Evolutionary conservation across 179 eudicot species (phyloP), one percentile per base, ranked within the genome.

Genomic region (Patellifolia procumbens): DNA sequence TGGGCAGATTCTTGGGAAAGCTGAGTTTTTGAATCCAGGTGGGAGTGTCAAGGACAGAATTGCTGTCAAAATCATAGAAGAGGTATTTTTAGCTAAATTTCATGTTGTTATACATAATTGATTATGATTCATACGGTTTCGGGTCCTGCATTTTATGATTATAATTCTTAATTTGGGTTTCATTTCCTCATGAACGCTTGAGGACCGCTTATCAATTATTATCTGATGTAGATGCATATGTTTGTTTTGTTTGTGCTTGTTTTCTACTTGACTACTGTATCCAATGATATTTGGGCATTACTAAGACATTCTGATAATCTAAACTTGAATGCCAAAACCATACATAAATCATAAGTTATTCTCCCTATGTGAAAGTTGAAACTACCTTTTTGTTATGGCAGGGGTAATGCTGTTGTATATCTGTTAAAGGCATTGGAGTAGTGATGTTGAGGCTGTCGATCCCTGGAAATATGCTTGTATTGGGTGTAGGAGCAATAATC

Each of bases 31-130:
- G 82, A 95, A 93, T 79, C 97, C 99, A 24, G 97, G 99, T 22
- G 99, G 98, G 56, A 93, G 97, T 74, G 95, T 95, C n/a, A 95
- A 95, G 81, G 99, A 93, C 73, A 91, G 99, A 78, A 91, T 93
- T 29, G 97, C 97, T 16, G 92, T 91, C 69, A 87, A 88, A 81
- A 93, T 95, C 65, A 90, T 95, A 52, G 88, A 95, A 86, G 99
- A 95, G 97, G 99, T 93, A 73, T 49, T 26, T 29, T 79, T 28
- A 51, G 8, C 32, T 43, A 22, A 0, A 66, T 13, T 66, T 24
- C 7, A 2, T 53, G 48, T 63, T 49, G 68, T 43, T 59, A 12
- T 42, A 65, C 28, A n/a, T 49, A 9, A 59, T 20, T 73, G 29
- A 52, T 46, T 48, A 26, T 39, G 12, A 26, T 61, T 71, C 11